Conservation (phyloP, 2,329 filamentous ascomycete genomes). For the Fusarium chlamydosporum region DNA sequence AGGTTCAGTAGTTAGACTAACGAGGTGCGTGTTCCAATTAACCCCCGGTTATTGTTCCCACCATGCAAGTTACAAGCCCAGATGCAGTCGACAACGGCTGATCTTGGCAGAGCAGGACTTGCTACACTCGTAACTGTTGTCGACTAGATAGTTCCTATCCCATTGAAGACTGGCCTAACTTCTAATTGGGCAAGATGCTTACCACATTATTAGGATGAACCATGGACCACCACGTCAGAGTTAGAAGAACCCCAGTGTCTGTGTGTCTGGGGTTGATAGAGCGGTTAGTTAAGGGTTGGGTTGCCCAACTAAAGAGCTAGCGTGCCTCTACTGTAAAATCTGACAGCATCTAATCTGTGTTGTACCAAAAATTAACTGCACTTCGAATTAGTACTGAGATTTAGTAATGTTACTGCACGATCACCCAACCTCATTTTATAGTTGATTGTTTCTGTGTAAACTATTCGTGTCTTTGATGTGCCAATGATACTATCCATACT, state of each 20-base stretch:
- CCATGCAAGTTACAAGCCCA: slow-evolving; percentile 31
- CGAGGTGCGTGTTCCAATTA: slow-evolving; percentile 10
- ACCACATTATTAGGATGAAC: not conserved
- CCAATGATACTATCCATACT: not conserved
- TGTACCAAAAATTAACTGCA: slow-evolving; percentile 9
- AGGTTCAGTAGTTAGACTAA: slow-evolving; percentile 31
- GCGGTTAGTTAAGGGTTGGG: slow-evolving; percentile 21
- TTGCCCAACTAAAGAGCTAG: slow-evolving; percentile 11
- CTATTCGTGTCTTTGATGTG: not conserved
- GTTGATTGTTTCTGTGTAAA: no score
- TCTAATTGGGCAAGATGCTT: slow-evolving; percentile 6
- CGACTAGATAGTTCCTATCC: not conserved
- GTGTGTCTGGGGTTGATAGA: slow-evolving; percentile 35
- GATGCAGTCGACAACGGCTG: slow-evolving; percentile 42
- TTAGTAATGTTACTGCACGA: not conserved
- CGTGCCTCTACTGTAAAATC: slow-evolving; percentile 4
- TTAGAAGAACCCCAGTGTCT: slow-evolving; percentile 21
- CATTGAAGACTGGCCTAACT: slow-evolving; percentile 5
- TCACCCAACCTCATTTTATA: not conserved
- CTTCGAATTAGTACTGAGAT: not conserved
- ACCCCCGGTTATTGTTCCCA: slow-evolving; percentile 26
- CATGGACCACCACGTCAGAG: slow-evolving; percentile 11
- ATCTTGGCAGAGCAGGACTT: slow-evolving; percentile 33
- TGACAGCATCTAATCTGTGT: slow-evolving; percentile 19
- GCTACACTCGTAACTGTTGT: slow-evolving; percentile 17